Base-by-base conservation (phyloP, 805 yeast genomes). In the Metschnikowia orientalis region DNA sequence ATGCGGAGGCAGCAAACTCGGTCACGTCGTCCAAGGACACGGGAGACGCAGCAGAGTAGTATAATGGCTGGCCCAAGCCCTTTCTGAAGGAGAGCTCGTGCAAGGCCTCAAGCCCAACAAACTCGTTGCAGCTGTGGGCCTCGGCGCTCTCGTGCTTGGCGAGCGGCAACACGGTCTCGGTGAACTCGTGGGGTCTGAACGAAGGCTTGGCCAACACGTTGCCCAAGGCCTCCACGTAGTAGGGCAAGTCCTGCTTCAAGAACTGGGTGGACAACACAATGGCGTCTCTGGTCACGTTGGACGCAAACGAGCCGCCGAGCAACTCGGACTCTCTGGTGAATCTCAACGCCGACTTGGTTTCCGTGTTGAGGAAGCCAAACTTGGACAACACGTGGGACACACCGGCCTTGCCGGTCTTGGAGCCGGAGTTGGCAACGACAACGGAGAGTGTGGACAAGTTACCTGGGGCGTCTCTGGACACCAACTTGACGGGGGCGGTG, bases 261-360 rank as follows among this genome's bases (percentile, higher is more conserved):
- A 92, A 92, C 50, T 75, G 72, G 40, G 97, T 81, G 48, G 76
- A 73, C 54, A 90, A 75, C 42, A 84, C 76, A 45, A 92, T 75
- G 51, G 81, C 71, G 59, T 92, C 97, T 71, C 96, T 82, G 61
- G 84, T 78, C 50, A 87, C 80, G 37, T 56, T 52, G 27, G 95
- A 69, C 30, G 73, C 56, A 61, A 87, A 75, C 40, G 63, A 64
- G 57, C 95, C 97, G 48, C 98, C 97, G 46, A 90, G 72, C 46
- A 92, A 76, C 69, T 90, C 98, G 32, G 89, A 69, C 69, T 92
- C 98, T 67, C 98, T 84, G 56, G 88, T 83, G 54, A 89, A 72
- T 70, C 97, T 84, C 58, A 92, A 73, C 15, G 92, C 95, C 12
- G 96, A 82, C 62, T 87, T 86, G 50, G 77, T 61, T 42, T 71